Base-by-base conservation (phyloP, 768 basidiomycete species). In the Tubosaeta brunneosetosa region DNA sequence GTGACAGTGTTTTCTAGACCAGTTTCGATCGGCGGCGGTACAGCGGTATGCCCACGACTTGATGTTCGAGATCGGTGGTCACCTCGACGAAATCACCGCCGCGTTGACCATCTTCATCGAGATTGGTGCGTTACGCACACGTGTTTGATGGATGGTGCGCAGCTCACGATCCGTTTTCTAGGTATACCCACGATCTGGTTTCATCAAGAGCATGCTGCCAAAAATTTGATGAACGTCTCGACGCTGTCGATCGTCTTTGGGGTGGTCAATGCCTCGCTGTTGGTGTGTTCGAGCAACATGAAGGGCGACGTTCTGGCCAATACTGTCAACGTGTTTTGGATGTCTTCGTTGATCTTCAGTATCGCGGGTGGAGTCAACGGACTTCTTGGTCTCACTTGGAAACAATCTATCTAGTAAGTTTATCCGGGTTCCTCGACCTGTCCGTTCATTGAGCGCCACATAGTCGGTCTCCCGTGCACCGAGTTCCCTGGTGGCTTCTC, bases 241-340 rank as follows among this genome's bases (percentile, higher is more conserved):
- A 80, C 77, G 1, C 66, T 79, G n/a, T 79, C 78, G 17, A 80
- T 80, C 14, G 75, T 80, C 62, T 80, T 80, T 56, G 76, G 74
- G 12, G 73, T 66, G n/a, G 77, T 79, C 40, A 75, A 78, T 6
- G 79, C 78, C 16, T 73, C 75, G 10, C 74, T 77, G 1, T 57
- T 79, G 64, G 75, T 68, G 49, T 76, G 72, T 54, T 77, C 79
- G 3, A 72, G 59, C 50, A 53, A 59, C 14, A 58, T 45, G 40
- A 72, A 61, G 12, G 68, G 62, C 5, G 69, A 22, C 6, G 36
- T 64, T 2, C 57, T 78, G 6, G 64, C 72, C 32, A 63, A 69
- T 19, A 63, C 68, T 6, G 79, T 80, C 40, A 80, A 80, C 55
- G 68, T 68, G 9, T 77, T 80, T 56, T 80, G 79, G 78, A 78